These are phyloP conservation scores for Coemansia aciculifera DNA, from an alignment of 192 early-diverging fungal genomes.

Conservation along the genomic window DNA sequence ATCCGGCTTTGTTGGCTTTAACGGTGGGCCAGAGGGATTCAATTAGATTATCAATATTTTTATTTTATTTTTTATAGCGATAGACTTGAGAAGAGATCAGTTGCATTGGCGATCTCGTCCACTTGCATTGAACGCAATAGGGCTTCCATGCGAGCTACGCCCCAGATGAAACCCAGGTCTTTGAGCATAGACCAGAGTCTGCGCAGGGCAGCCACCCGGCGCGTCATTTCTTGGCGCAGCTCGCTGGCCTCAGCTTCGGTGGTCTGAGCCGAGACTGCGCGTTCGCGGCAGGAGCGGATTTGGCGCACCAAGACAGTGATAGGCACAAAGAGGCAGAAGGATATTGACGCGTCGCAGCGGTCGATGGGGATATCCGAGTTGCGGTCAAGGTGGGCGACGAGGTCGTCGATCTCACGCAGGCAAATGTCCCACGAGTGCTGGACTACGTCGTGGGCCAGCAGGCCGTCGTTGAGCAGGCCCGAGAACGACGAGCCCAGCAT, in stretches of 20 bases:
- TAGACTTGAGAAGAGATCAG: conserved; percentile 31
- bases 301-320: conserved; percentile 50
- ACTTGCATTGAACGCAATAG: conserved; percentile 49
- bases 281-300: conserved; percentile 30
- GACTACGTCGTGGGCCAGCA: conserved; percentile 41
- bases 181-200: conserved; percentile 48
- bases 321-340: conserved; percentile 41
- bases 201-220: conserved; percentile 20
- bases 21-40: conserved; percentile 58
- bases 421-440: conserved; percentile 47
- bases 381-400: conserved; percentile 38
- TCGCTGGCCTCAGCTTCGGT: not conserved
- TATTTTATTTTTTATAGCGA: conserved; percentile 17
- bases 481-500: conserved; percentile 37
- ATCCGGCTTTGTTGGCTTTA: conserved; percentile 76
- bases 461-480: conserved; percentile 46
- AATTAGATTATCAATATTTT: conserved; percentile 10
- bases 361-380: conserved; percentile 52
- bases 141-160: conserved; percentile 37
- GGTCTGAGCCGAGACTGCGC: not conserved
- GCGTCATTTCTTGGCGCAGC: conserved; percentile 13
- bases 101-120: conserved; percentile 46
- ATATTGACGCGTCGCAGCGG: conserved; percentile 39
- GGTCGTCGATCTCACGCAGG: conserved; percentile 26
- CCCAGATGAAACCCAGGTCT: conserved; percentile 44